Conservation (phyloP, 1,139 yeast genomes). For the Wickerhamiella pararugosa region DNA sequence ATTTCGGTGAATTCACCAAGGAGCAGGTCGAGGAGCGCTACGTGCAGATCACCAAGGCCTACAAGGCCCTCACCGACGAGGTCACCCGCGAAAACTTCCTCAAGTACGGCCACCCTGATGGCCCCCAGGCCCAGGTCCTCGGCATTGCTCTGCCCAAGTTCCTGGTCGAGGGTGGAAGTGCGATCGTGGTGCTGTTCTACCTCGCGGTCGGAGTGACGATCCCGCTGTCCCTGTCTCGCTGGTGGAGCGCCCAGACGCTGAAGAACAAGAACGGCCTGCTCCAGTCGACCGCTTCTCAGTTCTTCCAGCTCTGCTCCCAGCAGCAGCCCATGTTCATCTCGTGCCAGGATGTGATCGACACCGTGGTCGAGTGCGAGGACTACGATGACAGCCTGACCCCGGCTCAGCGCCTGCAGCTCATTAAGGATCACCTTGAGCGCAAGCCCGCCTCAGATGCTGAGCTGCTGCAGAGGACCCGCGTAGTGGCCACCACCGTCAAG, state of each 20-base stretch:
- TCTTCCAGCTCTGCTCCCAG: constrained; percentile 38
- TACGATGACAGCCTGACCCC: constrained; percentile 32
- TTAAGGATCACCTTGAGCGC: constrained; percentile 45
- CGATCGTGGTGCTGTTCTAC: constrained; percentile 50
- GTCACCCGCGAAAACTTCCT: constrained; percentile 65
- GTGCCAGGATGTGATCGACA: constrained; percentile 39
- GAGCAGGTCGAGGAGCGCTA: constrained; percentile 61
- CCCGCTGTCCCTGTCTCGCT: constrained; percentile 61
- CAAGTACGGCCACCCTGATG: constrained; percentile 94
- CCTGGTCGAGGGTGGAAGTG: constrained; percentile 74
- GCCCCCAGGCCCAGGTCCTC: constrained; percentile 86
- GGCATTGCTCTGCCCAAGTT: constrained; percentile 94
- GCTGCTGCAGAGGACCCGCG: constrained; percentile 32
- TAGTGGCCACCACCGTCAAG: constrained; percentile 49
- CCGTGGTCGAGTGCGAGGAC: constrained; percentile 47
- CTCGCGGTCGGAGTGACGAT: constrained; percentile 63
- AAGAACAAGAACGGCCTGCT: constrained; percentile 77
- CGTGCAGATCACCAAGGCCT: constrained; percentile 79
- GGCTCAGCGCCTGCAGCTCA: constrained; percentile 35
- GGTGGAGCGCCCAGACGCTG: constrained; percentile 82
- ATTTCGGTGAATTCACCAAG: constrained; percentile 40
- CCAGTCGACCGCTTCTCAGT: constrained; percentile 63
- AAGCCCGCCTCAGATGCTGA: constrained; percentile 27
- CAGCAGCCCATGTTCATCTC: constrained; percentile 60
- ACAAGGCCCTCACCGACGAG: constrained; percentile 89